Base-by-base conservation (phyloP, 495 filamentous ascomycete species). In the Neurospora sp. region DNA sequence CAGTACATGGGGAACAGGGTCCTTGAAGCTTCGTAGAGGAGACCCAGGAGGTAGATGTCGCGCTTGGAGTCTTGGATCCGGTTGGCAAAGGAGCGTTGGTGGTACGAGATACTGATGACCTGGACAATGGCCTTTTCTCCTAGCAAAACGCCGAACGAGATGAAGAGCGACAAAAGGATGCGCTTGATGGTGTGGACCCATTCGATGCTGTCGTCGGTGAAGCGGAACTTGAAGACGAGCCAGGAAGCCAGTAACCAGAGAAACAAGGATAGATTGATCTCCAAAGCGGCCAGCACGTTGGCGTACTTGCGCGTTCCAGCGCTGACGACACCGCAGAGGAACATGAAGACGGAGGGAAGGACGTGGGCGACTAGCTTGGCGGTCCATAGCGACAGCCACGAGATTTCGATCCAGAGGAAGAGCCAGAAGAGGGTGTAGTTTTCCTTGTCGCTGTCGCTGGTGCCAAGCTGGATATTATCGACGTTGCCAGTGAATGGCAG, bases 281-380 rank as follows among this genome's bases (percentile, higher is more conserved):
- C 92, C 65, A 99, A 83, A 38, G 89, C 88, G 35, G 86, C 86
- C 45, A 99, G 81, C 48, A 98, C 90, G 72, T 91, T 85, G 39
- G 93, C 92, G 83, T 99, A 98, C 82, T 98, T 99, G 71, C 93
- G 87, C 3, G 94, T 96, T 18, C 95, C 94, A 3, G 94, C 89
- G 82, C 92, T 96, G 73, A 98, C 92, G 72, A 98, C 92, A 40
- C 95, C 95, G 76, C 90, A 90, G 61, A 97, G 86, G 73, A 94
- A 91, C 83, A 96, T 92, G 81, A 98, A 98, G 38, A 97, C 74
- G 22, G 80, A 85, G 1, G 96, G 95, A n/a, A 97, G 80, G 38
- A 89, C 82, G 78, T 92, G 91, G 9, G 94, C 92, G 35, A 92
- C 84, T 41, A 97, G 79, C 83, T 99, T 99, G 59, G 89, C 91